Conservation (phyloP, 192 early-diverging fungal genomes). For the Entomortierella parvispora region DNA sequence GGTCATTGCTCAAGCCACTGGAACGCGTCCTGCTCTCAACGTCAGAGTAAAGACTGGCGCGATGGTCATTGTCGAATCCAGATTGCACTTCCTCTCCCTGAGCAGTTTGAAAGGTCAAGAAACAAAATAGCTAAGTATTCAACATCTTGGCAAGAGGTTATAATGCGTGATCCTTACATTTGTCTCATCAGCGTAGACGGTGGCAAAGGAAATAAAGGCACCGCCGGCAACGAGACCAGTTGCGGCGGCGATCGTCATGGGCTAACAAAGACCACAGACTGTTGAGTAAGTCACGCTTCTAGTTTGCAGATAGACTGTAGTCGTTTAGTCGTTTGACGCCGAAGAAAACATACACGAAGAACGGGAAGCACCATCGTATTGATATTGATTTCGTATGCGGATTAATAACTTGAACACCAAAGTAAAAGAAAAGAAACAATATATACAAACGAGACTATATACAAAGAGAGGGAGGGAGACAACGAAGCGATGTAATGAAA, state of each 20-base stretch:
- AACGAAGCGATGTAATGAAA: neutral
- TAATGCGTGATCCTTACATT: neutral
- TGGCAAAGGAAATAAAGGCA: neutral
- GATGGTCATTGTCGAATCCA: neutral
- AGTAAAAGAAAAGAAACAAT: neutral
- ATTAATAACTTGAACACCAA: neutral
- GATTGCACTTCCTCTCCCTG: neutral
- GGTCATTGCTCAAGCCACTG: no score
- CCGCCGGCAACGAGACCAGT: slow-evolving; percentile 2
- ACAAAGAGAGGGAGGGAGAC: neutral
- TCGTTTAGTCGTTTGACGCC: neutral
- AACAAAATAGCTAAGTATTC: neutral
- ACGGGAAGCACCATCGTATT: slow-evolving; percentile 1
- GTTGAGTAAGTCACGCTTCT: neutral
- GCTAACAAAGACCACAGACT: neutral
- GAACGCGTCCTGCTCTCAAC: neutral
- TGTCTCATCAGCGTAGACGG: slow-evolving; percentile 6
- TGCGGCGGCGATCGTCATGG: slow-evolving; percentile 11
- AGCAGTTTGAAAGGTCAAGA: neutral
- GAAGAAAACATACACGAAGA: neutral
- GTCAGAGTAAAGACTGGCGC: neutral
- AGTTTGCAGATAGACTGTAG: neutral
- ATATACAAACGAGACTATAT: slow-evolving; percentile 2
- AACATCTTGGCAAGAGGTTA: neutral
- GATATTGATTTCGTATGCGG: neutral